phyloP scores from a whole-genome alignment of 768 basidiomycete species.

The Lactarius deliciosus region DNA sequence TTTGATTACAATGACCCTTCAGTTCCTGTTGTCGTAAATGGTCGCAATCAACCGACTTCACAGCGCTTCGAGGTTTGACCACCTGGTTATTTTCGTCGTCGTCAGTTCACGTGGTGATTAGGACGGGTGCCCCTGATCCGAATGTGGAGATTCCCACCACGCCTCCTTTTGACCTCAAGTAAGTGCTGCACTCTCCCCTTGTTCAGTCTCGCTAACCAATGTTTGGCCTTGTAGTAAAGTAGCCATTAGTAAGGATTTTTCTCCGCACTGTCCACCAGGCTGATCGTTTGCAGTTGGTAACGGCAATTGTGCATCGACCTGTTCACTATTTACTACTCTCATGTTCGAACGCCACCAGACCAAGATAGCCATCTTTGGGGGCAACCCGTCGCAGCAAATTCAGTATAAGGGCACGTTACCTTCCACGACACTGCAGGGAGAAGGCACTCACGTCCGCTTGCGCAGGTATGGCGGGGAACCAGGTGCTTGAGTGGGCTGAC shows the following conservation, averaged over 20 bases:
- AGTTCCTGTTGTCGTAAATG: conserved; percentile 34
- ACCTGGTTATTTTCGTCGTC: neutral
- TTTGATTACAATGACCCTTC: conserved; percentile 38
- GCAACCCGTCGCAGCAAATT: conserved; percentile 45
- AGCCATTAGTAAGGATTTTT: conserved; percentile 13
- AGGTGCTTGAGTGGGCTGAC: conserved; percentile 1
- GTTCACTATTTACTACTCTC: conserved; percentile 54
- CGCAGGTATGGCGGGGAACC: conserved; percentile 25
- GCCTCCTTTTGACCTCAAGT: conserved; percentile 26
- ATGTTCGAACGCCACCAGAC: conserved; percentile 52
- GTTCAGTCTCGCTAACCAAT: neutral
- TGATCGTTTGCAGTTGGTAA: conserved; percentile 19
- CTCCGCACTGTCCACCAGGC: neutral
- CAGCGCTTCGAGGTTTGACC: conserved; percentile 38
- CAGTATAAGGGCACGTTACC: conserved; percentile 44
- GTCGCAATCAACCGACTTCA: conserved; percentile 34
- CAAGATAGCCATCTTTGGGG: conserved; percentile 52
- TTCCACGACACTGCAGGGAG: neutral
- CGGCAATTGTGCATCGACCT: conserved; percentile 51
- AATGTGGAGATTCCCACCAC: conserved; percentile 6
- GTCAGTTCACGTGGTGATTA: conserved; percentile 22
- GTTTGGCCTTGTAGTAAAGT: conserved; percentile 14
- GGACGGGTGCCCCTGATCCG: conserved; percentile 38
- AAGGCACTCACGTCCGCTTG: neutral
- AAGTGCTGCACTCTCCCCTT: neutral